Base-by-base conservation (phyloP, 202 grass and related monocot genomes). In the Panicum virgatum region DNA sequence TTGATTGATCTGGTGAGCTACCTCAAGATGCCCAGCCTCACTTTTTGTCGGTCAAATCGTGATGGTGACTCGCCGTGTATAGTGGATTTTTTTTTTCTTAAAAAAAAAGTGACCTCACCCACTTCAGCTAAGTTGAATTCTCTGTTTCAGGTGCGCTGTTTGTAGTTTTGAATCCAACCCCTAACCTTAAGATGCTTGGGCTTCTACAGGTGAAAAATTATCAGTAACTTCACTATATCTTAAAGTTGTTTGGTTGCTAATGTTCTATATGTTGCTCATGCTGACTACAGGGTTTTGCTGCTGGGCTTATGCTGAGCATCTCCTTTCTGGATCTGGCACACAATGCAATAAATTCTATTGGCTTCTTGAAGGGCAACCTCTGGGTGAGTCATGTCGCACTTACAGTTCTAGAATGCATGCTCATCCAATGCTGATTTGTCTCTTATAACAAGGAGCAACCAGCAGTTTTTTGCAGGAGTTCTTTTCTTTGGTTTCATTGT, bases 241-340 rank as follows among this genome's bases (percentile, higher is more conserved):
- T 57, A 23, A 68, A 18, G 18, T 66, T 84, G 34, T 76, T 78
- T 86, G 39, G 26, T 18, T 69, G 18, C 47, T 79, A 66, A 4
- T 43, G 62, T 46, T 83, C 12, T 58, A 64, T 81, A 29, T 82
- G 48, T 78, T 54, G 48, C 64, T 82, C 42, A 43, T 70, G 45
- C 48, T 69, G 13, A 20, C 27, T 66, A 13, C 82, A 99, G 92
- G 96, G 92, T 42, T 99, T 99, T 85, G 92, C 89, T 56, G 96
- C 96, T 63, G 96, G 96, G 9, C 92, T 99, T 88, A 99, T 99
- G 92, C 54, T 99, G 85, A 90, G 91, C 89, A 96, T 99, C 62
- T 99, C 96, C 51, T 99, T 99, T 69, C 84, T 99, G 71, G 96
- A 99, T 57, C 82, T 99, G 89, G 89, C 96, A 72, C 96, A 99